Percentiles rank a stretch among this genome's conserved stretches.
Evolutionary conservation across 305 asterid genomes (phyloP).

Genomic region (Fraxinus xanthoxyloides): DNA sequence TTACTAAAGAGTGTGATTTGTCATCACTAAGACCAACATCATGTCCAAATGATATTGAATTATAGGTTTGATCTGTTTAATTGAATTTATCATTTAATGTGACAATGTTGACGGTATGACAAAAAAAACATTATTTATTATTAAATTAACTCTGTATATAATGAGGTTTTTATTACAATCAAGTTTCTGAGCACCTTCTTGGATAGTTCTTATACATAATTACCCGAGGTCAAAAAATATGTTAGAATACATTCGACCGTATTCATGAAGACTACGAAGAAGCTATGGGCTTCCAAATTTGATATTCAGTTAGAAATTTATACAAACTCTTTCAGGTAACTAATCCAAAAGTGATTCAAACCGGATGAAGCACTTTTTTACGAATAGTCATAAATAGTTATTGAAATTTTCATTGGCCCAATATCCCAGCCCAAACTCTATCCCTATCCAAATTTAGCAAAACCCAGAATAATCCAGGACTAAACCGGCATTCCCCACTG

Average conservation of each 20-base stretch:
- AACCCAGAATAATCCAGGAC: no score
- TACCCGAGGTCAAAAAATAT: no score
- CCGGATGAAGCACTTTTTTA: background rate
- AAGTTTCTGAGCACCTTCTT: background rate
- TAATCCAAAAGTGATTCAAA: background rate
- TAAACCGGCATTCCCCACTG: no score
- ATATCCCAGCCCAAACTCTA: background rate
- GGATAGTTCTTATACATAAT: background rate
- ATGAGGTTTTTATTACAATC: background rate
- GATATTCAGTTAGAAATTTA: background rate
- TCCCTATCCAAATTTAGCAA: background rate
- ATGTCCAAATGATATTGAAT: background rate
- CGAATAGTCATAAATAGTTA: no score
- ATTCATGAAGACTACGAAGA: background rate
- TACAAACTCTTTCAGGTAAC: background rate
- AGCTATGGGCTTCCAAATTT: background rate
- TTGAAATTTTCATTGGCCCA: background rate
- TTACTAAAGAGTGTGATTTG: background rate
- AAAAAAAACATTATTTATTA: no score
- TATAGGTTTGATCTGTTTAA: no score
- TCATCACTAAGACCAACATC: background rate
- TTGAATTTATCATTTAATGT: background rate
- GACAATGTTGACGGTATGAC: background rate
- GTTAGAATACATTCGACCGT: background rate
- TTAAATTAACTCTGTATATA: no score